Base-by-base conservation (phyloP, 495 filamentous ascomycete genomes). In the Trypethelium eluteriae region DNA sequence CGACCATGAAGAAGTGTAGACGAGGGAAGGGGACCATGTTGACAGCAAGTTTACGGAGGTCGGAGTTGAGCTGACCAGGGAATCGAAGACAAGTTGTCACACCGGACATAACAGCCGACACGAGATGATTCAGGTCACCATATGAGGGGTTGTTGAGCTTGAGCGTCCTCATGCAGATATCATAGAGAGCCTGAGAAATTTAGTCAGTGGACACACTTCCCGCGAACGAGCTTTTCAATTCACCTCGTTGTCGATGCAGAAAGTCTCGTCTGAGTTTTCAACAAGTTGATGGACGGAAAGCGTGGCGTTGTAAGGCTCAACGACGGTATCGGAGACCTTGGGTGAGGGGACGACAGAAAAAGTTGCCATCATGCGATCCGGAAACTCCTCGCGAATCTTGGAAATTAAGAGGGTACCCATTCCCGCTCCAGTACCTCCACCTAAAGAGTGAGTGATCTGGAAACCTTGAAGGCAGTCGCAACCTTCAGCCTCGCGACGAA, bases 1-100 rank as follows among this genome's bases (percentile, higher is more conserved):
- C 94, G 78, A 99, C 95, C 94, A 99, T 99, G 89, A 99, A 99
- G 90, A 99, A 99, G 82, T 99, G 94, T 65, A 99, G 90, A 89
- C 94, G 94, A 75, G 94, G 94, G 89, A 99, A 99, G 67, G 94
- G 94, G 84, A 99, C 94, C 94, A 99, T 99, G 90, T 99, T 99
- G 82, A 99, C 94, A 74, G 94, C 94, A 76, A 98, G 83, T 84
- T 99, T 99, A 83, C 94, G 92, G 70, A 99, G 91, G 82, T 99
- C 94, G 72, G 95, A 98, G 88, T 99, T 99, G 69, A 99, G 89
- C 85, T 99, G 94, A 76, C 94, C 94, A 64, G 94, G 94, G 88
- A 99, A 99, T 80, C 94, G 95, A 70, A 99, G 86, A 77, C 91
- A 98, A 70, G 95, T 97, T 76, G 95, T 97, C 71, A 99, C 91